Conservation (phyloP, 2,329 filamentous ascomycete genomes). For the Ophiostoma quercus region DNA sequence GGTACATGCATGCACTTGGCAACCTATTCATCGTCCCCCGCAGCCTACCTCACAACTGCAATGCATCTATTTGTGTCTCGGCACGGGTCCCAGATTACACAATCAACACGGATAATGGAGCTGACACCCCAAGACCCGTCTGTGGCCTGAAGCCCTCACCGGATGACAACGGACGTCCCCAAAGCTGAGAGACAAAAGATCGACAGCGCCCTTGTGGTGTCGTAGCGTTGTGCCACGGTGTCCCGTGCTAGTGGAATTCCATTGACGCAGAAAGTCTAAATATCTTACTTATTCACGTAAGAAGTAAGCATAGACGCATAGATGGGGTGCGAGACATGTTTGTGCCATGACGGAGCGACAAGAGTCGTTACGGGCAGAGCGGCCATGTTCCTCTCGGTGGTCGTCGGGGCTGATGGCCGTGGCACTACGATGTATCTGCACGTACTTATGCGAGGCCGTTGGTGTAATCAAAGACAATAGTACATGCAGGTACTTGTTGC, state of each 20-base stretch:
- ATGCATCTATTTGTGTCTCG: slow-evolving; percentile 4
- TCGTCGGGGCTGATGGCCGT: not conserved
- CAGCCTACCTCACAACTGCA: not conserved
- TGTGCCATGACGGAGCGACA: slow-evolving; percentile 1
- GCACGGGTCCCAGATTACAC: not conserved
- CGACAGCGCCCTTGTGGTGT: slow-evolving; percentile 9
- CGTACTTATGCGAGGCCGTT: not conserved
- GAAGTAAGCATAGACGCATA: not conserved
- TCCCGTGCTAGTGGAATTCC: not conserved
- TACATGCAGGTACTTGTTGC: slow-evolving; percentile 11
- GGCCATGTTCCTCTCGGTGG: not conserved
- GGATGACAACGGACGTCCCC: slow-evolving; percentile 1
- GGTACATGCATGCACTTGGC: not conserved
- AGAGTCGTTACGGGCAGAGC: not conserved
- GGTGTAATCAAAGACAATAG: not conserved
- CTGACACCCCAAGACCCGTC: not conserved
- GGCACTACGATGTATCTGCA: not conserved
- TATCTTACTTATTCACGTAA: not conserved
- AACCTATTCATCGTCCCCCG: not conserved
- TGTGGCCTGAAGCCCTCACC: not conserved
- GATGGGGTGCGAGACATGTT: not conserved
- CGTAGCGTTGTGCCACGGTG: slow-evolving; percentile 4
- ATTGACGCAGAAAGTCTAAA: not conserved
- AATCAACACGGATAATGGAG: not conserved
- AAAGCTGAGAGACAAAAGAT: slow-evolving; percentile 9